Percentiles rank a stretch among this genome's conserved stretches.
These are phyloP conservation scores for Sutorius eximius DNA, from an alignment of 1,284 basidiomycete species.

Conservation along the genomic window DNA sequence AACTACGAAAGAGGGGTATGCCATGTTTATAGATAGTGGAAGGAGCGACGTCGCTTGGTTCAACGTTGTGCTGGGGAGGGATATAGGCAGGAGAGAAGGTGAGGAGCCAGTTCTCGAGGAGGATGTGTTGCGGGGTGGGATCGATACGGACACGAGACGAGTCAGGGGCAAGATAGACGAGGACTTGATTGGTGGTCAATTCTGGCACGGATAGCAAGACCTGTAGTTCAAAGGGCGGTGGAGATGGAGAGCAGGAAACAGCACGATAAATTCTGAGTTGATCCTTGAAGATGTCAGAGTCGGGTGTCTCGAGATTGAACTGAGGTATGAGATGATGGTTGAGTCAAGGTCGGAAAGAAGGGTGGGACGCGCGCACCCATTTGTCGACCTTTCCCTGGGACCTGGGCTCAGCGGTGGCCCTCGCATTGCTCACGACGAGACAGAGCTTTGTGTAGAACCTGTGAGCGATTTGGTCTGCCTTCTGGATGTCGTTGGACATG, in stretches of 20 bases:
- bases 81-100: constrained; percentile 42
- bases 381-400: constrained; percentile 60
- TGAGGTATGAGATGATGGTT: constrained; percentile 25
- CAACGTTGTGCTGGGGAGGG: constrained; percentile 27
- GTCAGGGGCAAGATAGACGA: constrained; percentile 61
- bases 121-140: constrained; percentile 62
- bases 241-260: constrained; percentile 48
- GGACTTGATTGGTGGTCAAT: constrained; percentile 62
- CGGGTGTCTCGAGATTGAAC: constrained; percentile 80
- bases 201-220: constrained; percentile 71
- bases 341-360: constrained; percentile 6
- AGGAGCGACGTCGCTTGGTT: constrained; percentile 56
- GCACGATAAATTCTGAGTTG: constrained; percentile 61
- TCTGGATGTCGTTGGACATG: constrained; percentile 58
- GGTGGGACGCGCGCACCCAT: constrained; percentile 56
- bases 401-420: constrained; percentile 52
- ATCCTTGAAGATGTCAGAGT: constrained; percentile 63
- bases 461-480: constrained; percentile 80
- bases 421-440: constrained; percentile 68
- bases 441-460: constrained; percentile 77
- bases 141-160: constrained; percentile 62
- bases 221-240: constrained; percentile 57
- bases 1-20: constrained; percentile 73
- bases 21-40: constrained; percentile 80
- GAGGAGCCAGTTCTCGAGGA: constrained; percentile 74